phyloP scores from a whole-genome alignment of 345 rosid species.

The Sonneratia alba region DNA sequence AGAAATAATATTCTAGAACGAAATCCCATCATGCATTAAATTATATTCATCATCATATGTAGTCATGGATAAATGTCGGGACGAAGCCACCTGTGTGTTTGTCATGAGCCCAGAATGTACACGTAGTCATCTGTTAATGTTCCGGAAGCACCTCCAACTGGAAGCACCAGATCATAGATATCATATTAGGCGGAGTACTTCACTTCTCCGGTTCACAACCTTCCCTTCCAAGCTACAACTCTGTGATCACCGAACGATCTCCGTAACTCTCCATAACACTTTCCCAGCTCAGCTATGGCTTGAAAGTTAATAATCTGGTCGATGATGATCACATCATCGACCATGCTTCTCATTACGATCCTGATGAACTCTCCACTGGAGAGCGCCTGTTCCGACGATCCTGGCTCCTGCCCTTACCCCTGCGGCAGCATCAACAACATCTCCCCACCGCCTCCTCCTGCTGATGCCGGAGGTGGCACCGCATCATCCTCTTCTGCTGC shows the following conservation, averaged over 20 bases:
- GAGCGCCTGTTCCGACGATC: background rate
- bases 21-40: too few relatives aligned
- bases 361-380: background rate
- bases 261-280: background rate
- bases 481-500: background rate
- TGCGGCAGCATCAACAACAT: background rate
- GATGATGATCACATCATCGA: background rate
- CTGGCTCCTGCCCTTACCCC: background rate
- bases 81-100: too few relatives aligned
- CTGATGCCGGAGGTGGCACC: background rate
- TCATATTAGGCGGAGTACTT: too few relatives aligned
- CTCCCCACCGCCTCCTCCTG: background rate
- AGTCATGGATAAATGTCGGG: too few relatives aligned
- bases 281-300: background rate
- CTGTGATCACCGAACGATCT: background rate
- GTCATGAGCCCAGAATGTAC: too few relatives aligned
- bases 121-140: too few relatives aligned
- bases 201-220: too few relatives aligned
- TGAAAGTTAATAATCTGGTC: background rate
- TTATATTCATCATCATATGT: too few relatives aligned
- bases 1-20: too few relatives aligned
- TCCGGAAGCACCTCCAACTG: too few relatives aligned
- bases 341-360: background rate
- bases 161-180: too few relatives aligned
- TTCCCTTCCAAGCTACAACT: background rate